These are phyloP conservation scores for Phytopythium kandeliae DNA, from an alignment of 352 stramenopile genomes.

Conservation along the genomic window DNA sequence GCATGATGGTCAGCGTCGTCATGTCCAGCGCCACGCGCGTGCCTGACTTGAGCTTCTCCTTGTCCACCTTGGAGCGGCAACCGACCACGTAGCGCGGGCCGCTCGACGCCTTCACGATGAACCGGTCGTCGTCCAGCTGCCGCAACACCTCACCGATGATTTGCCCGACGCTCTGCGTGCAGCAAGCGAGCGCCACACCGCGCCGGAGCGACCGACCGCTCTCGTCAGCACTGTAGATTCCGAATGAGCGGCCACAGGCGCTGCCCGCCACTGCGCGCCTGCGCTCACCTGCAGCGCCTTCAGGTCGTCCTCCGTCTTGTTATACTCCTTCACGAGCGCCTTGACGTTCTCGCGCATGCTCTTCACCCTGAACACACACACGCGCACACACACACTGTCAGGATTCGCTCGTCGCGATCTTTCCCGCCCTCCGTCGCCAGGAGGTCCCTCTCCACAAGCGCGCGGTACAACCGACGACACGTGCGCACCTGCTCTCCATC, in stretches of 20 bases:
- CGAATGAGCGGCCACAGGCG: neutral
- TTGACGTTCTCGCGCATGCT: constrained; percentile 96
- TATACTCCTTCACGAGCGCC: constrained; percentile 93
- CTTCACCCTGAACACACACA: constrained; percentile 80
- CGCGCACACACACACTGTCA: neutral
- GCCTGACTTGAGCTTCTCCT: constrained; percentile 95
- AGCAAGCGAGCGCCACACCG: no score
- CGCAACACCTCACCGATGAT: constrained; percentile 99
- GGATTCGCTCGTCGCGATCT: constrained; percentile 2
- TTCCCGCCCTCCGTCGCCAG: no score
- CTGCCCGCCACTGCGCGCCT: neutral
- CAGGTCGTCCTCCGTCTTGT: constrained; percentile 99
- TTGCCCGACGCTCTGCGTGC: constrained; percentile 93
- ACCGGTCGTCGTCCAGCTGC: constrained; percentile 96
- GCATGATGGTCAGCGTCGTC: constrained; percentile 99
- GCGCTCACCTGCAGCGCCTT: constrained; percentile 84
- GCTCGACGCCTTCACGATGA: constrained; percentile 98
- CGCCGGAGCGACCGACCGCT: no score
- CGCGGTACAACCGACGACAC: no score
- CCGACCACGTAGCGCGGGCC: constrained; percentile 99
- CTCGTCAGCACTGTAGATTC: no score
- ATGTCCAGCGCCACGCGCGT: constrained; percentile 98
- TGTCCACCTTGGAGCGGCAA: constrained; percentile 93
- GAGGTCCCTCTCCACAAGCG: no score
- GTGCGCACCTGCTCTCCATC: constrained; percentile 90